Conservation (phyloP, 768 basidiomycete species). For the Artomyces pyxidatus region DNA sequence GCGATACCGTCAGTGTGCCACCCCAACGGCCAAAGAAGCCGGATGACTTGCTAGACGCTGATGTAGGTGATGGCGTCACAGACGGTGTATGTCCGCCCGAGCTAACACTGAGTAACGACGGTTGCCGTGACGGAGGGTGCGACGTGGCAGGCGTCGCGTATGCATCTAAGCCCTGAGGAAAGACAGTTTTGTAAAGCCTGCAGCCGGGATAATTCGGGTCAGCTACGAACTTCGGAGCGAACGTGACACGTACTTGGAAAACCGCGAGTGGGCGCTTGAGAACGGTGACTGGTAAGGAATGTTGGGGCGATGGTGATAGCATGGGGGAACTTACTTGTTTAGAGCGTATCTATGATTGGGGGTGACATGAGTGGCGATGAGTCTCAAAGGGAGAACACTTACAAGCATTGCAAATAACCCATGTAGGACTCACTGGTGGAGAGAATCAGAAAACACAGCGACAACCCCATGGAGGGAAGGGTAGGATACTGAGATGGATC, state of each 20-base stretch:
- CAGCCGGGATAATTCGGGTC: not conserved
- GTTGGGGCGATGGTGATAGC: not conserved
- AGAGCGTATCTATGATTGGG: slow-evolving; percentile 37
- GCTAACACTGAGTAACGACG: slow-evolving; percentile 19
- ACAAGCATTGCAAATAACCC: slow-evolving; percentile 77
- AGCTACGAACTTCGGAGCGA: slow-evolving; percentile 6
- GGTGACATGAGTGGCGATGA: slow-evolving; percentile 9
- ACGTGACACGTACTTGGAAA: slow-evolving; percentile 44
- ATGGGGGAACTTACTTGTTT: slow-evolving; percentile 39
- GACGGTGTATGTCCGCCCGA: slow-evolving; percentile 1
- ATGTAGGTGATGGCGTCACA: slow-evolving; percentile 16
- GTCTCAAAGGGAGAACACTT: slow-evolving; percentile 20
- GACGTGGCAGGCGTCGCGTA: slow-evolving; percentile 33
- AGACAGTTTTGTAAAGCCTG: slow-evolving; percentile 60
- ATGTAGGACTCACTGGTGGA: slow-evolving; percentile 60
- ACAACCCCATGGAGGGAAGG: not conserved
- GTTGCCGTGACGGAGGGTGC: slow-evolving; percentile 28
- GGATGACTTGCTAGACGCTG: slow-evolving; percentile 8
- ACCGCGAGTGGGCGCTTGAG: slow-evolving; percentile 62
- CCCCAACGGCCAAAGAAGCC: slow-evolving; percentile 23
- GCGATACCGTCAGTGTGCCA: slow-evolving; percentile 16
- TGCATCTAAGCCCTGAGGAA: slow-evolving; percentile 48
- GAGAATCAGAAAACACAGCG: not conserved
- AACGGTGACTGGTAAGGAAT: not conserved
- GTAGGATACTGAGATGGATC: not conserved